phyloP scores from a whole-genome alignment of 2,329 filamentous ascomycete species.

The Madurella mycetomatis region DNA sequence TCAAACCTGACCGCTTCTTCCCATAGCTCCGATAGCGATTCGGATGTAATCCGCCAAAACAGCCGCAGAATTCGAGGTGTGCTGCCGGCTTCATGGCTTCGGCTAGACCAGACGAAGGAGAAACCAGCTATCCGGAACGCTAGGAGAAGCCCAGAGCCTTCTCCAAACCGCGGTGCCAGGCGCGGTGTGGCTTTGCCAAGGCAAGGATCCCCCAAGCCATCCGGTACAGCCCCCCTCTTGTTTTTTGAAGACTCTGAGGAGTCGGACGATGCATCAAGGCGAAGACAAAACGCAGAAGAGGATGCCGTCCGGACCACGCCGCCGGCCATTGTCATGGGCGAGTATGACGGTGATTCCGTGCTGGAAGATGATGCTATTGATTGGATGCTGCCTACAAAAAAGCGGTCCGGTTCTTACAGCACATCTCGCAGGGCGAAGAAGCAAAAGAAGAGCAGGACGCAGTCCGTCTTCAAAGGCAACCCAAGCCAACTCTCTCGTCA shows the following conservation, averaged over 20 bases:
- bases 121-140: constrained; percentile 31
- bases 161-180: constrained; percentile 38
- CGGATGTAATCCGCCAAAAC: constrained; percentile 37
- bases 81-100: constrained; percentile 63
- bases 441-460: constrained; percentile 27
- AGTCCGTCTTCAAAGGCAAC: constrained; percentile 30
- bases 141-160: constrained; percentile 30
- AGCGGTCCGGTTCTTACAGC: constrained; percentile 32
- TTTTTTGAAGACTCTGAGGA: constrained; percentile 48
- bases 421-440: constrained; percentile 30
- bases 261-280: constrained; percentile 26
- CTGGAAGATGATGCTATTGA: constrained; percentile 52
- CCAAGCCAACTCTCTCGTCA: constrained; percentile 26
- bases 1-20: constrained; percentile 18
- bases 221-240: constrained; percentile 33
- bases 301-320: background rate
- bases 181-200: constrained; percentile 49
- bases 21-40: constrained; percentile 37
- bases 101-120: constrained; percentile 49
- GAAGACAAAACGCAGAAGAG: background rate
- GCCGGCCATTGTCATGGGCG: constrained; percentile 3
- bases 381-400: constrained; percentile 43
- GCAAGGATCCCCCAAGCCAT: constrained; percentile 29
- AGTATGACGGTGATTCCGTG: constrained; percentile 29
- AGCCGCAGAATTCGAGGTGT: constrained; percentile 54